Conservation (phyloP, 495 filamentous ascomycete genomes). For the Penicillium goetzii region DNA sequence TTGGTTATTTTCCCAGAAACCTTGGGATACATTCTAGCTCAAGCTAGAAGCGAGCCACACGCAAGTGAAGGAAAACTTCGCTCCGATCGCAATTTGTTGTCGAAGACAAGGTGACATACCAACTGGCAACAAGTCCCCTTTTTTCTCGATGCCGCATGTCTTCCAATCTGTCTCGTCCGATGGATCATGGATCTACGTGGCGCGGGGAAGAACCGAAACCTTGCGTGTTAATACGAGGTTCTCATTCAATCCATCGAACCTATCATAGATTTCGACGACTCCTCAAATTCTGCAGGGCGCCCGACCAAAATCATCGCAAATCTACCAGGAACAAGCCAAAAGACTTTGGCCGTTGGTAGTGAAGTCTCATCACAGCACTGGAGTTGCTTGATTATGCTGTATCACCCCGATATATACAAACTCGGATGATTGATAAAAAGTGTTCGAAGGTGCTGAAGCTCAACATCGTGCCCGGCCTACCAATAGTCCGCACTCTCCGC, state of each 20-base stretch:
- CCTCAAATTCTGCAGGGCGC: background rate
- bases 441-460: background rate
- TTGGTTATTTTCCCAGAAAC: no score
- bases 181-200: constrained; percentile 5
- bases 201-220: constrained; percentile 3
- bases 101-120: background rate
- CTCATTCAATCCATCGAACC: background rate
- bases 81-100: background rate
- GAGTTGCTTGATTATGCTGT: no score
- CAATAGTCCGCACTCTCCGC: no score
- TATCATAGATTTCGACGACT: background rate
- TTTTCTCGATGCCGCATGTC: background rate
- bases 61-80: background rate
- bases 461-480: background rate
- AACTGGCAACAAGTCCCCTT: background rate
- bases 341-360: background rate
- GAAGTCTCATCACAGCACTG: background rate
- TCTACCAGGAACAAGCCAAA: background rate
- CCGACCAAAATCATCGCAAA: background rate
- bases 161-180: no score
- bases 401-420: background rate
- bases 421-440: background rate
- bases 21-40: no score
- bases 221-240: background rate
- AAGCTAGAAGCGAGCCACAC: no score